These are phyloP conservation scores for Circinella minor DNA, from an alignment of 371 early-diverging fungal genomes.

Conservation along the genomic window DNA sequence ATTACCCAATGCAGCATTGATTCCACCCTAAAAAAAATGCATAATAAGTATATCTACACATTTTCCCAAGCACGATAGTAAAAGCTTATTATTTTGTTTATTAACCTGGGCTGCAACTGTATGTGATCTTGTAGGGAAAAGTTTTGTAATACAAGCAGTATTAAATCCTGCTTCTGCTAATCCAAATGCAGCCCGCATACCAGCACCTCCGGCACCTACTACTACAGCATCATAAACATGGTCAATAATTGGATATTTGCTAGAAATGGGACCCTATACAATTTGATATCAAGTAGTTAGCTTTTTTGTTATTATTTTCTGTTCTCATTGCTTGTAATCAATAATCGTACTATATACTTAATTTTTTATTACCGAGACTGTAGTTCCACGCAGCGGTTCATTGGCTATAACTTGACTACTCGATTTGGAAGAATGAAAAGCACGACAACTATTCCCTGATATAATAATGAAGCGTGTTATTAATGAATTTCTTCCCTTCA, in stretches of 20 bases:
- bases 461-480: not conserved
- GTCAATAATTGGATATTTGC: slow-evolving; percentile 93
- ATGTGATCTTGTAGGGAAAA: slow-evolving; percentile 98
- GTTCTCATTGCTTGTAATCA: no score
- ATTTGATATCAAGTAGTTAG: not conserved
- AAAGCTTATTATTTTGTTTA: not conserved
- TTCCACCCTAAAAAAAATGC: slow-evolving; percentile 77
- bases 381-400: slow-evolving; percentile 73
- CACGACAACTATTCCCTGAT: slow-evolving; percentile 34
- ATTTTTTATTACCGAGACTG: slow-evolving; percentile 59
- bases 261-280: slow-evolving; percentile 59
- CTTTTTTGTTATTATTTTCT: not conserved
- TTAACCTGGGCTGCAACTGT: slow-evolving; percentile 96
- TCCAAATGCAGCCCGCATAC: slow-evolving; percentile 98
- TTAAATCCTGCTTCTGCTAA: slow-evolving; percentile 97
- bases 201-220: slow-evolving; percentile 98
- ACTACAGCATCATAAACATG: slow-evolving; percentile 98
- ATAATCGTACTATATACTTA: no score
- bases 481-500: no score
- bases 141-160: slow-evolving; percentile 97
- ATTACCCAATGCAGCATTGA: slow-evolving; percentile 98
- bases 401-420: slow-evolving; percentile 73
- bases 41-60: not conserved
- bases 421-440: slow-evolving; percentile 67
- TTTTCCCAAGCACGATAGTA: no score